A percentile compares a stretch with the other conserved stretches of the same genome.
These are phyloP conservation scores for Sordariomycetes sp. DNA, from an alignment of 2,329 filamentous ascomycete species.

Conservation along the genomic window DNA sequence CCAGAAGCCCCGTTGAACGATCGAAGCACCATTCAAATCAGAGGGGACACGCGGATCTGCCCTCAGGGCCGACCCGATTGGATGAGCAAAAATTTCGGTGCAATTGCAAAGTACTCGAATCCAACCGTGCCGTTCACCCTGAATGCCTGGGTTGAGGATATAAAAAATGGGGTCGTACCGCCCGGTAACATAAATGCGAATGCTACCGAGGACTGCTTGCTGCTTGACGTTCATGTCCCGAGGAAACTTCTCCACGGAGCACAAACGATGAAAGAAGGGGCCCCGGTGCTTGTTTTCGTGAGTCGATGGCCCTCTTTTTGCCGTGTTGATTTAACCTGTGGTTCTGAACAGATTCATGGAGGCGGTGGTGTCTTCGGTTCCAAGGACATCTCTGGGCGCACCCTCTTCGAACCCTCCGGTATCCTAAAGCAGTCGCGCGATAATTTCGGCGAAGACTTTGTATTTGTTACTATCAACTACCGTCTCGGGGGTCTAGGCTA, in stretches of 20 bases:
- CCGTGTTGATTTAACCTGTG: not conserved
- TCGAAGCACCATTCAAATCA: constrained; percentile 6
- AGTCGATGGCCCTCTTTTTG: not conserved
- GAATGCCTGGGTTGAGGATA: constrained; percentile 2
- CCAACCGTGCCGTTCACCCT: constrained; percentile 2
- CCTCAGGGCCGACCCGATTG: constrained; percentile 7
- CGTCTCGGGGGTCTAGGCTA: constrained; percentile 26
- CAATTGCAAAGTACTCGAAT: constrained; percentile 5
- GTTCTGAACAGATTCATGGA: constrained; percentile 20
- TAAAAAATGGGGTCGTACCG: not conserved
- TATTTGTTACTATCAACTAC: constrained; percentile 29
- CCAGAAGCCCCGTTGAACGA: constrained; percentile 5
- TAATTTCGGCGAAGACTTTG: constrained; percentile 11
- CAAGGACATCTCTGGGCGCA: constrained; percentile 15
- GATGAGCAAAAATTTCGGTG: constrained; percentile 2
- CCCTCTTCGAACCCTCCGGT: constrained; percentile 14
- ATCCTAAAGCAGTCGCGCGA: constrained; percentile 10
- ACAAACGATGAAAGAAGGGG: constrained; percentile 13
- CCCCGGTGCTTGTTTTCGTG: constrained; percentile 11
- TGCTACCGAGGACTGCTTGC: constrained; percentile 27
- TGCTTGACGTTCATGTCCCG: constrained; percentile 30
- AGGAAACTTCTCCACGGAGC: constrained; percentile 16
- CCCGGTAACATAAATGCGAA: constrained; percentile 7
- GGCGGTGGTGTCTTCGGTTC: constrained; percentile 22
- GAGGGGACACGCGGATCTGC: constrained; percentile 8